Conservation (phyloP, 2,329 filamentous ascomycete species). For the Cryphonectria radicalis region DNA sequence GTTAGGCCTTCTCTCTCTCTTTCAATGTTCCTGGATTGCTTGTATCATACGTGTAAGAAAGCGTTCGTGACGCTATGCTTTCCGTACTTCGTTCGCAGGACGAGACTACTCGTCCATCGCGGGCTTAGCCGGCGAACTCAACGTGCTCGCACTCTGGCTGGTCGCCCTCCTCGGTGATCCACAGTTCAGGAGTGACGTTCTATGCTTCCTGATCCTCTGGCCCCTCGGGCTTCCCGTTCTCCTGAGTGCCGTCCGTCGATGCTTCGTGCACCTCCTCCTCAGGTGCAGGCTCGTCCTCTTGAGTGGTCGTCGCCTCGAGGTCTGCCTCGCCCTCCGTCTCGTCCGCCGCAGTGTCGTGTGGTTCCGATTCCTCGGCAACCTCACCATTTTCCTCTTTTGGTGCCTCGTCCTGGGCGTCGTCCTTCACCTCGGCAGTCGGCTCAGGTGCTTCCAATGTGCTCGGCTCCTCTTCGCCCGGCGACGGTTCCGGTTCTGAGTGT, state of each 20-base stretch:
- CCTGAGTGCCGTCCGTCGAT: slow-evolving; percentile 11
- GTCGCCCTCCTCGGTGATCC: neutral
- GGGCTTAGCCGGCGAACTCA: neutral
- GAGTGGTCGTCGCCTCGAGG: slow-evolving; percentile 13
- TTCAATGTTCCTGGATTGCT: neutral
- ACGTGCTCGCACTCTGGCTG: neutral
- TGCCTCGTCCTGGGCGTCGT: neutral
- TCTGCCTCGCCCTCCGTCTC: slow-evolving; percentile 32
- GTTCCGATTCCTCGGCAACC: slow-evolving; percentile 3
- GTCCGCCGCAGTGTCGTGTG: slow-evolving; percentile 7
- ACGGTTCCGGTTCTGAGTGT: slow-evolving; percentile 15
- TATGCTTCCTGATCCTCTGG: slow-evolving; percentile 16
- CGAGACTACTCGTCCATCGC: neutral
- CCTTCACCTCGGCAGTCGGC: slow-evolving; percentile 1
- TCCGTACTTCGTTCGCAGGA: neutral
- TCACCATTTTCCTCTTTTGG: slow-evolving; percentile 14
- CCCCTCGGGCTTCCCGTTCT: slow-evolving; percentile 10
- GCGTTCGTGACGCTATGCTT: neutral
- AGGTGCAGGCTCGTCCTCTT: slow-evolving; percentile 26
- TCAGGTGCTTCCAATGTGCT: slow-evolving; percentile 9
- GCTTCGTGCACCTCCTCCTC: slow-evolving; percentile 1
- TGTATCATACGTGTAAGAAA: neutral
- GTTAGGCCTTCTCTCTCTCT: neutral
- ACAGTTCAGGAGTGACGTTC: neutral
- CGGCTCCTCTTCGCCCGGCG: slow-evolving; percentile 32